These are phyloP conservation scores for Colletotrichum sp. DNA, from an alignment of 2,329 filamentous ascomycete species.

Conservation along the genomic window DNA sequence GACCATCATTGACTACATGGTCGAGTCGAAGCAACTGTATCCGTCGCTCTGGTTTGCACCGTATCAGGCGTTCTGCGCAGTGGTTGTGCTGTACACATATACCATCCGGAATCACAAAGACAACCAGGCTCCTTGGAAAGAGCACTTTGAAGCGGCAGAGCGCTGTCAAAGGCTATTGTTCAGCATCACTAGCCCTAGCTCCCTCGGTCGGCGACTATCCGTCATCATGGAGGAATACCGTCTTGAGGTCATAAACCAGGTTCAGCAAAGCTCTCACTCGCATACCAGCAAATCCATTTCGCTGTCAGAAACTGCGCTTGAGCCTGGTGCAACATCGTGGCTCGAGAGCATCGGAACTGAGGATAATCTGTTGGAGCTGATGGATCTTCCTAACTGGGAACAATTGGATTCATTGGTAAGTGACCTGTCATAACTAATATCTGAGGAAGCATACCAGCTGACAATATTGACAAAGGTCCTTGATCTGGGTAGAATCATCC, in stretches of 20 bases:
- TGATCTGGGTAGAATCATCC: background rate
- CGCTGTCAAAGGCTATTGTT: conserved; percentile 44
- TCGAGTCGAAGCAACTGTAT: conserved; percentile 34
- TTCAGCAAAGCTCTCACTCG: conserved; percentile 20
- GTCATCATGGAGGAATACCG: conserved; percentile 42
- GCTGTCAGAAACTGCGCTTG: background rate
- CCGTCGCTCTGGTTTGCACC: conserved; percentile 33
- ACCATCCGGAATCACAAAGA: conserved; percentile 40
- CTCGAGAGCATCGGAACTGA: background rate
- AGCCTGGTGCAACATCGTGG: background rate
- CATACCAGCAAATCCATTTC: background rate
- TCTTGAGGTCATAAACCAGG: conserved; percentile 18
- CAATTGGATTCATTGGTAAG: conserved; percentile 25
- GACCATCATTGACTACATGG: conserved; percentile 41
- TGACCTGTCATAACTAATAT: rapidly evolving
- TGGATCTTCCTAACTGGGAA: conserved; percentile 26
- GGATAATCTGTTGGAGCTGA: conserved; percentile 4
- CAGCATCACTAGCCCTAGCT: conserved; percentile 37
- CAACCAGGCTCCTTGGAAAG: conserved; percentile 26
- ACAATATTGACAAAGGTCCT: background rate
- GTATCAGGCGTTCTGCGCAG: conserved; percentile 49
- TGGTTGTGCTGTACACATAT: conserved; percentile 48
- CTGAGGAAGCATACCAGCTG: rapidly evolving
- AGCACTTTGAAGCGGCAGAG: conserved; percentile 40
- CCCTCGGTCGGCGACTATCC: conserved; percentile 43